These are phyloP conservation scores for Durotheca rogersii DNA, from an alignment of 495 filamentous ascomycete genomes.

Conservation along the genomic window DNA sequence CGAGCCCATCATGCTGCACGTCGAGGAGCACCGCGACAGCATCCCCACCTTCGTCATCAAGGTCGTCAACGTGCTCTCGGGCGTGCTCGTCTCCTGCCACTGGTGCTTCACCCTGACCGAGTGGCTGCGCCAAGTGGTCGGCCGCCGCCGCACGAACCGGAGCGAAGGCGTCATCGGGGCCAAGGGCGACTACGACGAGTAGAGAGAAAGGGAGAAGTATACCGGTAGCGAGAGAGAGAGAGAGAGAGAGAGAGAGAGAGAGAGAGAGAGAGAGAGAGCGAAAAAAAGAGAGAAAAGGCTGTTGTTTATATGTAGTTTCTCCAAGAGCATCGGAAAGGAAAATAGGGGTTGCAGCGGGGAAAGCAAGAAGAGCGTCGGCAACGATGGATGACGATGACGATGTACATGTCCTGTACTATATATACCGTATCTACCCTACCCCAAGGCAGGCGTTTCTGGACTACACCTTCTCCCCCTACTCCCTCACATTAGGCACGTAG, in stretches of 20 bases:
- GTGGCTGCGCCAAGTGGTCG: slow-evolving; percentile 51
- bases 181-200: slow-evolving; percentile 37
- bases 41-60: slow-evolving; percentile 74
- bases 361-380: not conserved
- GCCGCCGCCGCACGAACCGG: slow-evolving; percentile 49
- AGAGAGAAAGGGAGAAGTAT: no score
- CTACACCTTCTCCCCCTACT: no score
- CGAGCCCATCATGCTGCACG: slow-evolving; percentile 85
- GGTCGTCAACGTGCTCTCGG: slow-evolving; percentile 62
- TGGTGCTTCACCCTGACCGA: slow-evolving; percentile 60
- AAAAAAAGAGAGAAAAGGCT: not conserved
- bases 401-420: no score
- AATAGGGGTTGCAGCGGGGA: not conserved
- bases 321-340: not conserved
- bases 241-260: no score
- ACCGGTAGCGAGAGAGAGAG: no score
- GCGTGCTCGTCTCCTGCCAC: slow-evolving; percentile 60
- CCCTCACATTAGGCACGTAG: no score
- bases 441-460: no score
- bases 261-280: no score
- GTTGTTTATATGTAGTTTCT: slow-evolving; percentile 3
- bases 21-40: slow-evolving; percentile 77
- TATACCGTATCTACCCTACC: no score
- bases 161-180: slow-evolving; percentile 60
- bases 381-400: no score